Percentiles rank a stretch among this genome's conserved stretches.
phyloP scores from a whole-genome alignment of 768 basidiomycete genomes.

The Boletus vinaceobasis region DNA sequence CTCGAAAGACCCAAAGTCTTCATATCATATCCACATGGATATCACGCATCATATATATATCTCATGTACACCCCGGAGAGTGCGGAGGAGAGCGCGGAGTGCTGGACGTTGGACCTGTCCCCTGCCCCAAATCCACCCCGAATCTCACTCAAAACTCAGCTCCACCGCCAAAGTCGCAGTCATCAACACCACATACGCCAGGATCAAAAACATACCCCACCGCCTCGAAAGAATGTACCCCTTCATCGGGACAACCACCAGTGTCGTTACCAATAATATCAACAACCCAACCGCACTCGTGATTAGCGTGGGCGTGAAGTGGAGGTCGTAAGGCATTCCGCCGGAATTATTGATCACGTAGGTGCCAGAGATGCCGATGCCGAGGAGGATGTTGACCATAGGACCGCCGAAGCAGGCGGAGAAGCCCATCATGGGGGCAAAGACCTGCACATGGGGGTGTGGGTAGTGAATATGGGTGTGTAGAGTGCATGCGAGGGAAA shows the following conservation, averaged over 20 bases:
- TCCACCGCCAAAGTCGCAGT: constrained; percentile 76
- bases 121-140: background rate
- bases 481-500: constrained; percentile 4
- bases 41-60: background rate
- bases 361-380: constrained; percentile 88
- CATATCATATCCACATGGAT: background rate
- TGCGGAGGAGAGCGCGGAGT: background rate
- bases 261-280: constrained; percentile 64
- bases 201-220: constrained; percentile 82
- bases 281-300: constrained; percentile 85
- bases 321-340: constrained; percentile 58
- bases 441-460: constrained; percentile 44
- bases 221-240: constrained; percentile 71
- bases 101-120: background rate
- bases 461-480: background rate
- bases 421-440: constrained; percentile 92
- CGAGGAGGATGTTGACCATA: constrained; percentile 88
- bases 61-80: background rate
- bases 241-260: constrained; percentile 83
- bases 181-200: constrained; percentile 76
- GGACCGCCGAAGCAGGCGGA: constrained; percentile 93
- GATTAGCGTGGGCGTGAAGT: constrained; percentile 79
- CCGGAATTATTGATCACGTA: constrained; percentile 69
- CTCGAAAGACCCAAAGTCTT: background rate
- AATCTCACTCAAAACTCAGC: constrained; percentile 30